Percentiles rank a stretch among this genome's conserved stretches.
phyloP scores from a whole-genome alignment of 345 rosid species.

The Kernera saxatilis region DNA sequence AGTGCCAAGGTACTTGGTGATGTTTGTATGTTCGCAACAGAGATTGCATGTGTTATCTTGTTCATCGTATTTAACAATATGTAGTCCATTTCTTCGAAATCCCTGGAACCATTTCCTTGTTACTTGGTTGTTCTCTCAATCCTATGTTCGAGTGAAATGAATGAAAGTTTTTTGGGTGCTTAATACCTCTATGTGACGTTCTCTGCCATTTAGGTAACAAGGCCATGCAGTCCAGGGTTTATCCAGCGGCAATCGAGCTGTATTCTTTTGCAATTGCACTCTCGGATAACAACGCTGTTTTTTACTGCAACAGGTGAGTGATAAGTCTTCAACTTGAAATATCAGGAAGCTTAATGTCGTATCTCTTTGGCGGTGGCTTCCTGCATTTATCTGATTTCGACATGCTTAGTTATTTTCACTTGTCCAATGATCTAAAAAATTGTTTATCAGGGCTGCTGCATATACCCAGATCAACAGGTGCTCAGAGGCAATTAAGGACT shows the following conservation, averaged over 20 bases:
- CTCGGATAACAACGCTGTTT: constrained; percentile 60
- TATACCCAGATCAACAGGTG: constrained; percentile 64
- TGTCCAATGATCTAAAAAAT: neutral
- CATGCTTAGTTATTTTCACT: neutral
- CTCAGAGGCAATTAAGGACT: constrained; percentile 65
- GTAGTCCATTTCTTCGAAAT: neutral
- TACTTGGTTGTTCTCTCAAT: neutral
- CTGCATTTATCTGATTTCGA: neutral
- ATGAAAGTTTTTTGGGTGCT: neutral
- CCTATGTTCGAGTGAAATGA: neutral
- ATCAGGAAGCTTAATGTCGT: neutral
- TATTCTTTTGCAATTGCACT: constrained; percentile 78
- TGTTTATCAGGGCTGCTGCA: constrained; percentile 72
- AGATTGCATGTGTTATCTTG: neutral
- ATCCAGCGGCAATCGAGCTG: constrained; percentile 60
- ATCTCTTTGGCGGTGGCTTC: neutral
- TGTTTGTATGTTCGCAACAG: neutral
- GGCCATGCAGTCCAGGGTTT: constrained; percentile 69
- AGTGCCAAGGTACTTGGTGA: constrained; percentile 59
- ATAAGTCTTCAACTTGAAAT: neutral
- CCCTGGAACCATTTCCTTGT: neutral
- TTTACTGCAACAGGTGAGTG: constrained; percentile 78
- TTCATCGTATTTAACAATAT: neutral
- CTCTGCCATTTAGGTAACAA: constrained; percentile 60
- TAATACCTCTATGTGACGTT: neutral